phyloP scores from a whole-genome alignment of 345 rosid species.

The Kandelia obovata region DNA sequence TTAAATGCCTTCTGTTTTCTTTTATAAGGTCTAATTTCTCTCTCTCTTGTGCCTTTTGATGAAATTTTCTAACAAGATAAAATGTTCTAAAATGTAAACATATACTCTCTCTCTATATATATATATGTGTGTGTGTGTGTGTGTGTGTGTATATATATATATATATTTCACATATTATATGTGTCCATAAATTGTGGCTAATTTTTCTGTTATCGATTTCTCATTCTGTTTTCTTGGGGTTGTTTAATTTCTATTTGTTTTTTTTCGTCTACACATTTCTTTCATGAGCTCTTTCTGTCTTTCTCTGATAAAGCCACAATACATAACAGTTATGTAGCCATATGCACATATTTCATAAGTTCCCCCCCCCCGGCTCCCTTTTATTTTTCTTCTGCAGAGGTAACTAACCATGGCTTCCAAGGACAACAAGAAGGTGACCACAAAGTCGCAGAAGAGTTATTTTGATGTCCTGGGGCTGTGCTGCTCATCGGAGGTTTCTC shows the following conservation, averaged over 20 bases:
- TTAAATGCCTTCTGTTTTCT: neutral
- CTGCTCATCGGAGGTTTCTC: conserved; percentile 82
- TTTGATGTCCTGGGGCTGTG: conserved; percentile 84
- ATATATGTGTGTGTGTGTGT: no score
- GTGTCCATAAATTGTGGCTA: neutral
- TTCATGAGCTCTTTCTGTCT: neutral
- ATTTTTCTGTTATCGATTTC: neutral
- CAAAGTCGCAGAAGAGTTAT: conserved; percentile 64
- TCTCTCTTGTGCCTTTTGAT: no score
- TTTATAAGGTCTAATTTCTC: no score
- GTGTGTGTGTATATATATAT: no score
- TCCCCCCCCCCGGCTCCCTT: neutral
- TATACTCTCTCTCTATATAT: no score
- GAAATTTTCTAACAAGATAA: no score
- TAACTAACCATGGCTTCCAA: neutral
- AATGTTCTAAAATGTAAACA: no score
- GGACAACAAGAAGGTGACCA: neutral
- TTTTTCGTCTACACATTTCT: neutral
- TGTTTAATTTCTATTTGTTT: neutral
- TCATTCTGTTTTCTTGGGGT: neutral
- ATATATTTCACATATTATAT: neutral
- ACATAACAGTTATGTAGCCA: neutral
- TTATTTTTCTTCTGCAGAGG: neutral
- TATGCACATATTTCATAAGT: neutral
- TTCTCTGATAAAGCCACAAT: no score